Conservation (phyloP, 441 rosid genomes). For the Geranium incanum region DNA sequence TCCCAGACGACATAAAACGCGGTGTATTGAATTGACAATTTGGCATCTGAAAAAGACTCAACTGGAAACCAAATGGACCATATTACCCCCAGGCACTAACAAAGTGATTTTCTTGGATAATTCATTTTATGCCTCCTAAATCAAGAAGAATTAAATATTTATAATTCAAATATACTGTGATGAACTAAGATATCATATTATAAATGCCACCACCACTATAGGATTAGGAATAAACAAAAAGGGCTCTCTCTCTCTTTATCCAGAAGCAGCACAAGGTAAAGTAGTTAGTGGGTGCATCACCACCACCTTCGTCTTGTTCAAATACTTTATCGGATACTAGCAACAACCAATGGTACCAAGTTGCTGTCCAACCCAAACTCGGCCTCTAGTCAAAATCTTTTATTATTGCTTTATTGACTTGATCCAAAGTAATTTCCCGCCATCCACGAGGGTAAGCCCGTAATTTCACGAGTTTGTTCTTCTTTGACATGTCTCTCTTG, state of each 20-base stretch:
- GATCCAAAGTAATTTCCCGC: background rate
- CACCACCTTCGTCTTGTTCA: constrained; percentile 2
- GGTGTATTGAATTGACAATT: background rate
- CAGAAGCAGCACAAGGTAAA: no score
- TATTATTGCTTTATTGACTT: constrained; percentile 20
- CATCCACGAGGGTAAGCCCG: background rate
- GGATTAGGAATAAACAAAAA: background rate
- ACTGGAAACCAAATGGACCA: background rate
- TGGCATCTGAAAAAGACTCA: background rate
- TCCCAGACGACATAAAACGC: background rate
- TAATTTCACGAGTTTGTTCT: background rate
- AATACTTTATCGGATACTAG: background rate
- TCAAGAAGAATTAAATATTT: no score
- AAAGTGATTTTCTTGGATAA: no score
- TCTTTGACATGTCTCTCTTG: background rate
- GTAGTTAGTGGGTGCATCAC: no score
- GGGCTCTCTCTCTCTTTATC: background rate
- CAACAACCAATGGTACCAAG: background rate
- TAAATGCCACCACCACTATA: background rate
- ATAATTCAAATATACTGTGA: no score
- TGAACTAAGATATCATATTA: background rate
- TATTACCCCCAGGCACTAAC: no score
- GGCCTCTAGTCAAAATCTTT: constrained; percentile 13
- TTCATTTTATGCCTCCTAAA: no score
- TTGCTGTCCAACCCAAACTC: constrained; percentile 4